phyloP scores from a whole-genome alignment of 2,329 filamentous ascomycete genomes.

The Phyllachora maydis region DNA sequence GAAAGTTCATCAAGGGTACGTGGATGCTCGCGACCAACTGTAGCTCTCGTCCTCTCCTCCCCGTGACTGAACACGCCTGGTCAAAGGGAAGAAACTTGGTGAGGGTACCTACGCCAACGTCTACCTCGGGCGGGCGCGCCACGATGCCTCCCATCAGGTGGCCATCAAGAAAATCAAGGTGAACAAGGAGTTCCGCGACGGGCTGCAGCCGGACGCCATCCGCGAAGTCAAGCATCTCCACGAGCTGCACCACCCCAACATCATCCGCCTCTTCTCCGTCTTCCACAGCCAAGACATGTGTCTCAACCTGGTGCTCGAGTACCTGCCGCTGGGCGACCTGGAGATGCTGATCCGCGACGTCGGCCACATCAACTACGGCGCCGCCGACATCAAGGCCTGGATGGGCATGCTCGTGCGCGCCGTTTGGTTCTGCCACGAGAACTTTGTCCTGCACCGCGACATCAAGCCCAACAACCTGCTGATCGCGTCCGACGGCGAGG shows the following conservation, averaged over 20 bases:
- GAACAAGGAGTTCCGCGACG: conserved; percentile 70
- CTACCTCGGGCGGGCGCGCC: conserved; percentile 65
- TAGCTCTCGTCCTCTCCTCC: background rate
- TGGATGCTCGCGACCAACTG: too few species aligned
- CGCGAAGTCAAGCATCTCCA: conserved; percentile 92
- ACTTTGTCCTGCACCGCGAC: conserved; percentile 84
- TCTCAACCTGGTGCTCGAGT: conserved; percentile 87
- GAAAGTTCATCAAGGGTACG: conserved; percentile 85
- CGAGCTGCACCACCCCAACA: conserved; percentile 85
- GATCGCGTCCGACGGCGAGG: conserved; percentile 77
- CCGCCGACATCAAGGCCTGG: conserved; percentile 85
- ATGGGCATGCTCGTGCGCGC: conserved; percentile 92
- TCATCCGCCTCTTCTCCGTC: conserved; percentile 79
- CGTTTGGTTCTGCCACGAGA: conserved; percentile 93
- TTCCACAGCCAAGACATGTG: conserved; percentile 96
- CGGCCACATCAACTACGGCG: conserved; percentile 57
- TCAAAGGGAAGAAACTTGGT: conserved; percentile 82
- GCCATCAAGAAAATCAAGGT: conserved; percentile 91
- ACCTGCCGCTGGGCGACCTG: conserved; percentile 79
- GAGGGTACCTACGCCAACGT: conserved; percentile 96
- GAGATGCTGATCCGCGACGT: conserved; percentile 86
- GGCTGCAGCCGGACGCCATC: conserved; percentile 83
- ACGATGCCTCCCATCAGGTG: conserved; percentile 52
- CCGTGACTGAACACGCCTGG: conserved; percentile 1
- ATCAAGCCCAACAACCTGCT: conserved; percentile 98